A percentile compares a stretch with the other conserved stretches of the same genome.
These are phyloP conservation scores for Pelargonium exstipulatum DNA, from an alignment of 441 rosid species.

Conservation along the genomic window DNA sequence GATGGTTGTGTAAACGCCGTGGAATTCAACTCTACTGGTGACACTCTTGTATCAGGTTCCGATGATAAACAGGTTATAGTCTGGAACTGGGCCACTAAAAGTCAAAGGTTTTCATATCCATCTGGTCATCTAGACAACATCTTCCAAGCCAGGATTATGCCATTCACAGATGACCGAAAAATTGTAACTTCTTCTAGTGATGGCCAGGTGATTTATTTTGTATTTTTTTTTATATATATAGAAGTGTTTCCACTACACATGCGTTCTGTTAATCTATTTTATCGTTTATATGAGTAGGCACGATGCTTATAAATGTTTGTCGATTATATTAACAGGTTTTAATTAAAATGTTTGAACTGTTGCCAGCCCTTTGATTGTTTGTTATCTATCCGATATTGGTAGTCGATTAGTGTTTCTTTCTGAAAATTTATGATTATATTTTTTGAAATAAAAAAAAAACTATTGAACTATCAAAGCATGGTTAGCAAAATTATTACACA, in stretches of 20 bases:
- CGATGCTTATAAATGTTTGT: no score
- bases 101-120: slow-evolving; percentile 31
- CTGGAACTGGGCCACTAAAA: slow-evolving; percentile 47
- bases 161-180: slow-evolving; percentile 47
- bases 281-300: no score
- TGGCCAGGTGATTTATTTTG: slow-evolving; percentile 46
- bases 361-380: no score
- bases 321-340: no score
- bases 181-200: slow-evolving; percentile 59
- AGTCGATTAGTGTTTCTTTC: no score
- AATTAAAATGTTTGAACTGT: no score
- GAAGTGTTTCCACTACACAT: no score
- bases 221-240: not conserved
- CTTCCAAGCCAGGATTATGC: slow-evolving; percentile 58
- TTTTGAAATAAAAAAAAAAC: no score
- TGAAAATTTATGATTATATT: no score
- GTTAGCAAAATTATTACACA: not conserved
- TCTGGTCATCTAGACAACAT: slow-evolving; percentile 58
- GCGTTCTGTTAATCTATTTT: not conserved
- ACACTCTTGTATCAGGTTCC: slow-evolving; percentile 61
- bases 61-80: slow-evolving; percentile 52
- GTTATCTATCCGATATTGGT: no score
- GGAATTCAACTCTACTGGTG: slow-evolving; percentile 51
- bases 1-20: slow-evolving; percentile 60
- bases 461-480: no score